A percentile compares a stretch with the other conserved stretches of the same genome.
Conservation (phyloP, 352 stramenopile species). For the Phytophthora litchii region DNA sequence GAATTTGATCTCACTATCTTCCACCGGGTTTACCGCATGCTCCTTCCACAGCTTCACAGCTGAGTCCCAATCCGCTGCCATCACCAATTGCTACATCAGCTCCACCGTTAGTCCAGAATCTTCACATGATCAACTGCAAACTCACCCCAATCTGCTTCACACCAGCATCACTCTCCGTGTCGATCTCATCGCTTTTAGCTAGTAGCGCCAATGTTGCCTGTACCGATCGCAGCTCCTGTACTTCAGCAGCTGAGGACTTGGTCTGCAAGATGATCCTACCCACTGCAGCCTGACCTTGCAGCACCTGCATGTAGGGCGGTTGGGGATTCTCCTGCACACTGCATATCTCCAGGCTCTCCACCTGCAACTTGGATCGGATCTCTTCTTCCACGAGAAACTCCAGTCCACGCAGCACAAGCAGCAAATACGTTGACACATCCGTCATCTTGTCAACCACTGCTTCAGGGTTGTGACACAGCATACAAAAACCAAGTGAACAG, state of each 20-base stretch:
- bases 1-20: constrained; percentile 51
- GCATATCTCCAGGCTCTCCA: constrained; percentile 66
- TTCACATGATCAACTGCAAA: constrained; percentile 5
- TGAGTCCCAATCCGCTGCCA: constrained; percentile 54
- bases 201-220: constrained; percentile 68
- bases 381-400: constrained; percentile 73
- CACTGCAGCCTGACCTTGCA: constrained; percentile 76
- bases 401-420: constrained; percentile 79
- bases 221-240: constrained; percentile 62
- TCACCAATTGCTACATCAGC: constrained; percentile 49
- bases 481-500: constrained; percentile 29
- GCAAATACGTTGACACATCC: constrained; percentile 54
- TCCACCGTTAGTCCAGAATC: constrained; percentile 5
- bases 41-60: constrained; percentile 66
- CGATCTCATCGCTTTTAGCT: constrained; percentile 56
- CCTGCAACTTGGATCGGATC: constrained; percentile 72
- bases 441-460: constrained; percentile 20
- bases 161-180: constrained; percentile 52
- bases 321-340: constrained; percentile 65
- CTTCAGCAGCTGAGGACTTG: constrained; percentile 47
- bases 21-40: constrained; percentile 33
- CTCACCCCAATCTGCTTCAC: constrained; percentile 69
- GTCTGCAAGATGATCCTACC: constrained; percentile 71
- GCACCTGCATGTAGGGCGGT: constrained; percentile 63
- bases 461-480: background rate